Evolutionary conservation across 345 rosid species (phyloP), one percentile per base, ranked within the genome.

Genomic region (Camelina laxa): DNA sequence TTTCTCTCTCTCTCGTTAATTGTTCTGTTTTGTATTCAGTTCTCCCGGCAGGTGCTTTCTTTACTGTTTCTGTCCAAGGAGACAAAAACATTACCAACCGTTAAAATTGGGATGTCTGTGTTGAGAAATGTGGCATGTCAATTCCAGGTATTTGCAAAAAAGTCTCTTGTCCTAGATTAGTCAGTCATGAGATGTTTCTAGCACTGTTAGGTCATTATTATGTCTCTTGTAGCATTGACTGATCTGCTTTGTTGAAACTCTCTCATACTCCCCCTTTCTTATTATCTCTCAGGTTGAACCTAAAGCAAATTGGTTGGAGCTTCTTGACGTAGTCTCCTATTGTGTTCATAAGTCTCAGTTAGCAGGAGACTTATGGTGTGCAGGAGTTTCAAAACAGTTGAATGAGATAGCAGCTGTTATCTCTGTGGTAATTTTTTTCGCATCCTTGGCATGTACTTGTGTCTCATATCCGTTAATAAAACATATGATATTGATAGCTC

Each of bases 101-200:
- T 60, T 5, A 5, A 36, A 36, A 11, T 19, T 36, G 16, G 1
- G 48, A 19, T 20, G 30, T 38, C 30, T 38, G 27, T 38, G 16
- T 60, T 60, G 65, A 24, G 2, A 42, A 22, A 22, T 62, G 67
- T 62, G 53, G 67, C 67, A 62, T 14, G 20, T 61, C 4, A 41
- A 7, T 13, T 21, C 19, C 10, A 61, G 51, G 67, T 44, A 21
- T 41, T 19, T 39, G 62, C 62, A 27, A 27, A 27, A 13, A 24
- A 55, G 54, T 49, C 54, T 49, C 24, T 4, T 49, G 55, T 19
- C 30, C 55, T 17, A 2, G 58, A 22, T 56, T n/a, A 12, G n/a
- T 15, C 38, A 15, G 17, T 56, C 11, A 15, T 56, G 21, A 57
- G 24, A 39, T 17, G 50, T 41, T 41, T 39, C 66, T 60, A 60